Percentiles rank a stretch among this genome's conserved stretches.
Evolutionary conservation across 306 rosid species (phyloP).

Genomic region (Begonia peltatifolia): DNA sequence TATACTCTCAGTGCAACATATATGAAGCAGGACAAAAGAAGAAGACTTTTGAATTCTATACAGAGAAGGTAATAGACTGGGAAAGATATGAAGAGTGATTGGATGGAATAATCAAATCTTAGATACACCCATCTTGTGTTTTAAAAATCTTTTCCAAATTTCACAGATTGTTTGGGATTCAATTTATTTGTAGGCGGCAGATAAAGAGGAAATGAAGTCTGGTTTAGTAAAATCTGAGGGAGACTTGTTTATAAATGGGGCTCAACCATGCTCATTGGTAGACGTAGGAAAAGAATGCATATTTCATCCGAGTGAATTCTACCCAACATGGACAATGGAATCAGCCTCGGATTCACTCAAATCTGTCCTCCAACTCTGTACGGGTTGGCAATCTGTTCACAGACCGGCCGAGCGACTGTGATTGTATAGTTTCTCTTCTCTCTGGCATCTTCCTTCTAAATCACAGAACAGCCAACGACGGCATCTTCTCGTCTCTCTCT

Average conservation of each 20-base stretch:
- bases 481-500: too few relatives aligned
- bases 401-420: slow-evolving; percentile 22
- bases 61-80: slow-evolving; percentile 47
- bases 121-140: neutral
- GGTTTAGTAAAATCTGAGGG: slow-evolving; percentile 44
- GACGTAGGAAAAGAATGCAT: slow-evolving; percentile 18
- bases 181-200: slow-evolving; percentile 26
- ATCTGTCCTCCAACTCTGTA: slow-evolving; percentile 32
- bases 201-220: slow-evolving; percentile 24
- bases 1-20: slow-evolving; percentile 66
- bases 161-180: neutral
- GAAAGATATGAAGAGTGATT: neutral
- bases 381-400: slow-evolving; percentile 48
- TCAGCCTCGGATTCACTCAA: slow-evolving; percentile 40
- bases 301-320: slow-evolving; percentile 56
- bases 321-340: slow-evolving; percentile 53
- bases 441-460: too few relatives aligned
- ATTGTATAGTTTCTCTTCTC: neutral
- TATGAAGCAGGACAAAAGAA: slow-evolving; percentile 66
- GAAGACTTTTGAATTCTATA: slow-evolving; percentile 56
- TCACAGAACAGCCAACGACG: too few relatives aligned
- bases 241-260: slow-evolving; percentile 51
- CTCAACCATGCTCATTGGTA: slow-evolving; percentile 18
- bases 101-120: neutral
- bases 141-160: neutral